Base-by-base conservation (phyloP, 805 yeast genomes). In the Ogataea ramenticola region DNA sequence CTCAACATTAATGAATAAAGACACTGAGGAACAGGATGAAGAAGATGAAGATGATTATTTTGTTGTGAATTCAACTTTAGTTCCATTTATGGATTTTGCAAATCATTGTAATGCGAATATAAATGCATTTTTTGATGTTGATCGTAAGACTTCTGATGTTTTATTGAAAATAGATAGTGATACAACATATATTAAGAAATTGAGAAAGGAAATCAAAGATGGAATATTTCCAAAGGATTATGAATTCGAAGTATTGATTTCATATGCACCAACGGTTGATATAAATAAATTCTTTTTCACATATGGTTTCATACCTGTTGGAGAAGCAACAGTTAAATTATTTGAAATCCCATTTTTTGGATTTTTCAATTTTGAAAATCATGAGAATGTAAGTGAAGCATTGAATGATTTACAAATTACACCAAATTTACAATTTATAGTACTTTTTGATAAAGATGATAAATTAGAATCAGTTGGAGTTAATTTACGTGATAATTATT, bases 11-110 rank as follows among this genome's bases (percentile, higher is more conserved):
- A 38, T 8, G 49, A 44, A 4, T 46, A 43, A 2, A 38, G 40
- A n/a, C 41, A 39, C 34, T 3, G 53, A 47, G 1, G 48, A 43
- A n/a, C 61, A 24, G 6, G 27, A 52, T n/a, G 49, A 50, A 1
- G 51, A 50, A 9, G 45, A 32, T 10, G 46, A 42, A 2, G 48
- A 53, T 7, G 72, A 66, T 12, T 75, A 71, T 37, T 79, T 66
- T 48, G 52, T 58, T 4, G 74, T 74, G 5, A 72, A 75, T 41
- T 68, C 79, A 0, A 73, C 86, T 0, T 56, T 83, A 43, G 86
- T 82, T 1, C 89, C 91, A 1, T 47, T 80, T 1, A 52, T 83
- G 27, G 91, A 83, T 58, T 83, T 76, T 67, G 84, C 74, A 6
- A 83, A 83, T 56, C 91, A 83, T 55, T 61, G 65, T 36, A 66